These are phyloP conservation scores for cucumber (Cucumis sativus) DNA, from an alignment of 306 rosid species.

Conservation along the genomic window DNA sequence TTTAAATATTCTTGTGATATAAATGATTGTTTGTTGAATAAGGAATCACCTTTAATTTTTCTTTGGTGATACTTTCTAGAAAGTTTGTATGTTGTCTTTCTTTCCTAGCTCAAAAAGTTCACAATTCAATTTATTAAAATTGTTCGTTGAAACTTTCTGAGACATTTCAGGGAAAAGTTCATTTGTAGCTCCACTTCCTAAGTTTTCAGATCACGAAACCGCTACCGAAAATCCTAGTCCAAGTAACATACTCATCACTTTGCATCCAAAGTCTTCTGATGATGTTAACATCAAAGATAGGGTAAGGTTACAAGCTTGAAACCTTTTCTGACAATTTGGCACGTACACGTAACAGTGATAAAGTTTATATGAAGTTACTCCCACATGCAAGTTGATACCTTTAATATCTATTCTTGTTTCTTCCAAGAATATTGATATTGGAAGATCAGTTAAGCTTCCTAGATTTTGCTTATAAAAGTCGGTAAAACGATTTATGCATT, in stretches of 20 bases:
- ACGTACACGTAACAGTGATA: background rate
- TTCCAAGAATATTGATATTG: background rate
- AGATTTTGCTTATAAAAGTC: background rate
- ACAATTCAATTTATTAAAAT: background rate
- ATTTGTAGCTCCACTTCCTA: slow-evolving; percentile 43
- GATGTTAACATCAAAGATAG: slow-evolving; percentile 25
- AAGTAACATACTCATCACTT: slow-evolving; percentile 28
- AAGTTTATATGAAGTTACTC: background rate
- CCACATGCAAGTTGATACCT: background rate
- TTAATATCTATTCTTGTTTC: background rate
- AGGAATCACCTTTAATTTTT: background rate
- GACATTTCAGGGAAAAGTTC: slow-evolving; percentile 50
- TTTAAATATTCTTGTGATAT: slow-evolving; percentile 11
- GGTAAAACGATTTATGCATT: background rate
- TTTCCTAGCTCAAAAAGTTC: background rate
- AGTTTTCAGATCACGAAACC: slow-evolving; percentile 32
- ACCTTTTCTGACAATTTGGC: background rate
- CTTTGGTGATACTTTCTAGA: background rate
- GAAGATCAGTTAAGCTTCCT: background rate
- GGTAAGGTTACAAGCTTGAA: slow-evolving; percentile 22
- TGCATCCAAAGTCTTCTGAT: slow-evolving; percentile 39
- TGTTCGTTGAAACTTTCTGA: background rate
- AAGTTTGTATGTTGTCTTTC: background rate
- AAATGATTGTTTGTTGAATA: background rate
- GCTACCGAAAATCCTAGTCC: slow-evolving; percentile 24